A percentile compares a stretch with the other conserved stretches of the same genome.
These are phyloP conservation scores for Brassica nigra DNA, from an alignment of 345 rosid genomes.

Conservation along the genomic window DNA sequence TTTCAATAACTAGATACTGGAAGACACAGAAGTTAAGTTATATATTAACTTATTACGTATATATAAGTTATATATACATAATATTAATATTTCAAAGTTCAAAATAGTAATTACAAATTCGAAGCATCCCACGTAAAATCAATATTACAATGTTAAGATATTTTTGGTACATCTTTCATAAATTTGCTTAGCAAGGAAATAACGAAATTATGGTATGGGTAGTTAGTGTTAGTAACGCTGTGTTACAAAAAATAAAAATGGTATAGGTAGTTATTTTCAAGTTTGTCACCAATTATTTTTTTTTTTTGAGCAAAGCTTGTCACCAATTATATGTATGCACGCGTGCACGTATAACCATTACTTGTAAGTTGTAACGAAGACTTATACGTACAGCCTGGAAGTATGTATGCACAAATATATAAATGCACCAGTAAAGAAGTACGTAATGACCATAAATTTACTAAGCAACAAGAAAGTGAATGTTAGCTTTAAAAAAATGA, in stretches of 20 bases:
- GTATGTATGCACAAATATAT: neutral
- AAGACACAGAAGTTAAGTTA: neutral
- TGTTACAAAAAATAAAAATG: no score
- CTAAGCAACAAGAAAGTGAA: constrained; percentile 14
- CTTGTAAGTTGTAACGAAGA: neutral
- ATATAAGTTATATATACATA: no score
- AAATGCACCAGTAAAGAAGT: constrained; percentile 3
- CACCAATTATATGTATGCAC: no score
- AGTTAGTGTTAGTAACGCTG: neutral
- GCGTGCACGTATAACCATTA: neutral
- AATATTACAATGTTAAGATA: neutral
- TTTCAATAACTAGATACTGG: neutral
- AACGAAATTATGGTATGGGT: neutral
- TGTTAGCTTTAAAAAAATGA: neutral
- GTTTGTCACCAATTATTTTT: neutral
- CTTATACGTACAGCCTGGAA: neutral
- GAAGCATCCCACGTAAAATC: neutral
- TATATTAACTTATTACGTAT: no score
- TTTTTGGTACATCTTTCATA: neutral
- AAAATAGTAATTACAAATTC: neutral
- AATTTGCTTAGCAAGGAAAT: neutral
- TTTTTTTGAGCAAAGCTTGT: no score
- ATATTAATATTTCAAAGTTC: neutral
- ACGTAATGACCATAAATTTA: neutral
- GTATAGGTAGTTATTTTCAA: neutral